These are phyloP conservation scores for Paramecium pentaurelia DNA, from an alignment of 73 alveolate genomes.

Conservation along the genomic window DNA sequence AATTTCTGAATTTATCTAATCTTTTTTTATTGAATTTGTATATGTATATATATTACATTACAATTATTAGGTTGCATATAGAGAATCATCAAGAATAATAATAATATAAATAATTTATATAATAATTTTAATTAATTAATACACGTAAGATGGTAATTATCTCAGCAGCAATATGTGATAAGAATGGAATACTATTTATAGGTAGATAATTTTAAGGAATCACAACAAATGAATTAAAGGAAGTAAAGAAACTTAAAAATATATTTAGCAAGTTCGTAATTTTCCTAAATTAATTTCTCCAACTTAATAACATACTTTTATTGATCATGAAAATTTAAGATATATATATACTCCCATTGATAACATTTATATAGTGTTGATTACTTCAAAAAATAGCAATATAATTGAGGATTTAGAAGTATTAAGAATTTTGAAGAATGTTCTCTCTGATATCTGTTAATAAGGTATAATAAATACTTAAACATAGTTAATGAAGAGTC, in stretches of 20 bases:
- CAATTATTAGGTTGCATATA: neutral
- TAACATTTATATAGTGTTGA: conserved; percentile 80
- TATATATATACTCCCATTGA: conserved; percentile 95
- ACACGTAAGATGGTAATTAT: conserved; percentile 86
- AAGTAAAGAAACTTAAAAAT: neutral
- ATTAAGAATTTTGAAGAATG: conserved; percentile 77
- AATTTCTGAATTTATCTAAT: neutral
- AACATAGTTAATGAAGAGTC: conserved; percentile 68
- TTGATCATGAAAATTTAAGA: conserved; percentile 90
- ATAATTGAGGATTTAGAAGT: conserved; percentile 95
- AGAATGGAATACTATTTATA: conserved; percentile 81
- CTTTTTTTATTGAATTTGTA: neutral
- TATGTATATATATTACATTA: neutral
- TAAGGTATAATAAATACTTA: conserved; percentile 12
- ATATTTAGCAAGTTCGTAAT: conserved; percentile 37
- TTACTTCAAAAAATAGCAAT: conserved; percentile 89
- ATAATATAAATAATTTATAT: neutral
- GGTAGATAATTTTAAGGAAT: conserved; percentile 92
- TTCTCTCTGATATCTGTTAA: conserved; percentile 68
- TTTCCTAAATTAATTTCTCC: conserved; percentile 64
- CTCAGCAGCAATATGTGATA: conserved; percentile 86
- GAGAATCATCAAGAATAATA: neutral
- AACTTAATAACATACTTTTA: conserved; percentile 85
- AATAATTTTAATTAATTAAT: neutral
- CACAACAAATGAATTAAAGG: conserved; percentile 87